These are phyloP conservation scores for Microdochium nivale DNA, from an alignment of 2,329 filamentous ascomycete genomes.

Conservation along the genomic window DNA sequence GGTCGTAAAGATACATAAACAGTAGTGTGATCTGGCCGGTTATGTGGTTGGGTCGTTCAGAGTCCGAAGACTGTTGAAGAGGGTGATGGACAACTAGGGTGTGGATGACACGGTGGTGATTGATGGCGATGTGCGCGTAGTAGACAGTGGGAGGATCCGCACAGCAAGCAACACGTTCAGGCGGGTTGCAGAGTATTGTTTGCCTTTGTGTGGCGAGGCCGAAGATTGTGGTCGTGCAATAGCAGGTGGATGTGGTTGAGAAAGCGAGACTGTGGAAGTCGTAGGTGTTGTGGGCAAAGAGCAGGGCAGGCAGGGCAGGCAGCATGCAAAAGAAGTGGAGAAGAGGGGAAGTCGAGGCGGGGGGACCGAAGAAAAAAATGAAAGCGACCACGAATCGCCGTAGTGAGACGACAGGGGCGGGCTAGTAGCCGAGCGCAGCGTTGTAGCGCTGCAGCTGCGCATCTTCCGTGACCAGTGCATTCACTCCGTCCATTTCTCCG, in stretches of 20 bases:
- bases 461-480: not conserved
- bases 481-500: not conserved
- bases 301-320: not conserved
- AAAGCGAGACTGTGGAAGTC: not conserved
- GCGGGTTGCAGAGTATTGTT: not conserved
- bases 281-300: not conserved
- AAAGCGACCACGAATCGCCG: not conserved
- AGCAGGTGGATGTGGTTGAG: not conserved
- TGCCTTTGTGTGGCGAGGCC: not conserved
- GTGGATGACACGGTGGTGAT: not conserved
- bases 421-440: no score
- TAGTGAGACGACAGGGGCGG: not conserved
- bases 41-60: not conserved
- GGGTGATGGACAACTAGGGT: not conserved
- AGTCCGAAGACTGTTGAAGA: not conserved
- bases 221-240: not conserved
- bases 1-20: slow-evolving; percentile 99
- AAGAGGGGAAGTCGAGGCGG: not conserved
- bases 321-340: not conserved
- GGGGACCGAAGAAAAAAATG: not conserved
- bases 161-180: not conserved
- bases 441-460: no score
- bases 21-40: slow-evolving; percentile 31
- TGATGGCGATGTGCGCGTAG: not conserved
- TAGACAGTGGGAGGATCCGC: not conserved